Evolutionary conservation across 345 rosid genomes (phyloP), one percentile per base, ranked within the genome.

Genomic region (Syzygium jambos): DNA sequence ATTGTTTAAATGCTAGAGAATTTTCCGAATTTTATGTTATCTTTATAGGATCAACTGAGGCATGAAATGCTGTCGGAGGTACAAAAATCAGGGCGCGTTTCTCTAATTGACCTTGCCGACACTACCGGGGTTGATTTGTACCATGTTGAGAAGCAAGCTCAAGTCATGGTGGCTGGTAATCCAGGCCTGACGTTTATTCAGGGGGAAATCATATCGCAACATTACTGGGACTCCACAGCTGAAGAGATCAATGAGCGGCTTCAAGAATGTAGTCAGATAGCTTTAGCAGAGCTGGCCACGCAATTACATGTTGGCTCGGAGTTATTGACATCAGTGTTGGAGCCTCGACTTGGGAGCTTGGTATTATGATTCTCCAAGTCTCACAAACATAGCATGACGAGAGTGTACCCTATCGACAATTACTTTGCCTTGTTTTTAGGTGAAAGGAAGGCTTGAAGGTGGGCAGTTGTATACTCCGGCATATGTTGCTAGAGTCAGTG

Each of bases 381-480:
- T 16, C 87, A 27, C 51, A 13, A 51, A 29, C 85, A 25, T 86
- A 30, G 63, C 86, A 53, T 84, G 87, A 43, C 54, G 8, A 86
- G 88, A 63, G 88, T 51, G 78, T 29, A 53, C 52, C 5, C 80
- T 65, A 57, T 90, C 5, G 84, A 29, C 86, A 41, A 63, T 61
- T 85, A 43, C 6, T n/a, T 89, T 83, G 27, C 73, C 84, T 92
- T 73, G 87, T 10, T 34, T 73, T 65, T 87, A 97, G 99, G 98
- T 97, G 92, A 93, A 94, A 92, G 99, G 98, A 89, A 95, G 98
- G 94, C 98, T 96, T 91, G 99, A 97, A 95, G 97, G 99, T 87
- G 99, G 99, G 84, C 99, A 96, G 56, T 87, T 97, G 87, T 97
- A 97, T 88, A 97, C 99, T 15, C 99, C 99, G 4, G 99, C 95